Percentiles rank a stretch among this genome's conserved stretches.
phyloP scores from a whole-genome alignment of 169 alveolate species.

The Eimeria acervulina region DNA sequence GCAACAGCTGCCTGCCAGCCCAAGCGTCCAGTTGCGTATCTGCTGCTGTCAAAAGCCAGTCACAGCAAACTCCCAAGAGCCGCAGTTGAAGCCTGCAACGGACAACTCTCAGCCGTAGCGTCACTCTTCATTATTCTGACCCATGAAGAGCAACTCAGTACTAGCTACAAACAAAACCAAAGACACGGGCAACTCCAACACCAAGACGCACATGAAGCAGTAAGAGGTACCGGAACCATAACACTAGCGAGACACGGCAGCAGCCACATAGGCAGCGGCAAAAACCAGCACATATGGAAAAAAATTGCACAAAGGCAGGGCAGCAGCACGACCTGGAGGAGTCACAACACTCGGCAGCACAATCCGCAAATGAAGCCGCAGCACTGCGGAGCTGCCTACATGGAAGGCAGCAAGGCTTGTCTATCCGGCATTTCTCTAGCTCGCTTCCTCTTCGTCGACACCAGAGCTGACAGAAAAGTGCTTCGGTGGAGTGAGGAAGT shows the following conservation, averaged over 20 bases:
- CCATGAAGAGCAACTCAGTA: background rate
- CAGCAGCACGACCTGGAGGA: background rate
- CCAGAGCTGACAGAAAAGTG: slow-evolving; percentile 62
- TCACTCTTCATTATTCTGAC: background rate
- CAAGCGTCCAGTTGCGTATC: slow-evolving; percentile 80
- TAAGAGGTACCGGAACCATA: background rate
- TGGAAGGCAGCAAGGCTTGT: slow-evolving; percentile 69
- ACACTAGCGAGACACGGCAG: background rate
- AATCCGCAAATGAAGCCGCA: background rate
- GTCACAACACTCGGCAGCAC: background rate
- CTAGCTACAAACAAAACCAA: background rate
- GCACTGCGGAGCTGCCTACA: background rate
- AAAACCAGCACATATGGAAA: background rate
- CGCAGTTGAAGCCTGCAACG: slow-evolving; percentile 61
- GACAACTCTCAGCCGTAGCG: background rate
- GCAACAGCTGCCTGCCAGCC: slow-evolving; percentile 75
- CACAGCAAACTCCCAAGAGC: slow-evolving; percentile 63
- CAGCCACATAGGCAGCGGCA: background rate
- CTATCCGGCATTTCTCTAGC: slow-evolving; percentile 34
- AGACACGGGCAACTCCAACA: background rate
- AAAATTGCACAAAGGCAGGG: background rate
- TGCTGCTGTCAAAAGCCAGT: slow-evolving; percentile 72
- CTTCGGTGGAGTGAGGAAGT: slow-evolving; percentile 62
- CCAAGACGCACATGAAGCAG: background rate
- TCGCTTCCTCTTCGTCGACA: slow-evolving; percentile 37